phyloP scores from a whole-genome alignment of 441 rosid species.

The Monsonia emarginata region DNA sequence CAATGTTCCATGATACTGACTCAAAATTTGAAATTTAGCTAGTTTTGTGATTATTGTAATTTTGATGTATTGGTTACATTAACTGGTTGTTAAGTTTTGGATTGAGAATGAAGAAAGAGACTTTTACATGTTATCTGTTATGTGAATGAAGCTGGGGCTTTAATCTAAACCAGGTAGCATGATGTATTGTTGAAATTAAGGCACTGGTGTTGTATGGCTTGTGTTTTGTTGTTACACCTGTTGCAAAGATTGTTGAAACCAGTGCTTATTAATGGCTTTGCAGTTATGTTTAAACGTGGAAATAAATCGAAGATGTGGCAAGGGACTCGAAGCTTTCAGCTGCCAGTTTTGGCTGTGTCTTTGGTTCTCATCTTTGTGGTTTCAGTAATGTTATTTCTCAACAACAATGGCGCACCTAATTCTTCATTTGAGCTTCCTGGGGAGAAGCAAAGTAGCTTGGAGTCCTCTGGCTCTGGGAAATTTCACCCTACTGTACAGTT shows the following conservation, averaged over 20 bases:
- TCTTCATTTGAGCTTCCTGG: constrained; percentile 17
- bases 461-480: constrained; percentile 20
- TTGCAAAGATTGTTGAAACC: not conserved
- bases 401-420: constrained; percentile 21
- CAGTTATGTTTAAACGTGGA: constrained; percentile 57
- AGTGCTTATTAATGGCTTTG: not conserved
- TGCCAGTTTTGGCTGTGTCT: constrained; percentile 21
- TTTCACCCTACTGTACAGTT: constrained; percentile 43
- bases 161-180: not conserved
- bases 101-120: not conserved
- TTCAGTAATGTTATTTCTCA: constrained; percentile 25
- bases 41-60: not conserved
- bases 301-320: constrained; percentile 29
- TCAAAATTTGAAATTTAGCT: not conserved
- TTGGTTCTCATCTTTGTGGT: constrained; percentile 27
- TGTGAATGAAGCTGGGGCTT: not conserved
- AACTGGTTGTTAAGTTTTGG: too few relatives aligned
- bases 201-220: not conserved
- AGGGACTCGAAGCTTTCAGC: constrained; percentile 24
- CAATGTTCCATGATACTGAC: not conserved
- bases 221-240: not conserved
- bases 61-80: not conserved
- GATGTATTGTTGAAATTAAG: not conserved
- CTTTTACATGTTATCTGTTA: not conserved
- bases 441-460: constrained; percentile 30